These are phyloP conservation scores for Pichia cactophila DNA, from an alignment of 1,139 yeast species.

Conservation along the genomic window DNA sequence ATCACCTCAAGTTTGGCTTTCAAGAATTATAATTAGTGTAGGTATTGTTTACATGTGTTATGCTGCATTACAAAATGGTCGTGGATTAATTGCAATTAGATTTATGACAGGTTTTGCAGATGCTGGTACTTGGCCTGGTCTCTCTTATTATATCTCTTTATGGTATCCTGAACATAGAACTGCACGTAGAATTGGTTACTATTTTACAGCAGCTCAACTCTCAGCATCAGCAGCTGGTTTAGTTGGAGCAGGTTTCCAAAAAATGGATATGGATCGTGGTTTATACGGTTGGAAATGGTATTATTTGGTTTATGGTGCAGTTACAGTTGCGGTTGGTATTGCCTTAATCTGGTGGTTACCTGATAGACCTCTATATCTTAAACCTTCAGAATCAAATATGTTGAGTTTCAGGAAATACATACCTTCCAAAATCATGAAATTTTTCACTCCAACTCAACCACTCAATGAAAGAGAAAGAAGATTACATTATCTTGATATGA, in stretches of 20 bases:
- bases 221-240: conserved; percentile 83
- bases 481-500: conserved; percentile 60
- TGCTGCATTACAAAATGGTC: conserved; percentile 43
- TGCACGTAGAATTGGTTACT: conserved; percentile 77
- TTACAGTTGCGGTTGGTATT: conserved; percentile 64
- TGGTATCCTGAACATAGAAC: conserved; percentile 83
- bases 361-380: conserved; percentile 44
- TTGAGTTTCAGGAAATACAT: conserved; percentile 17
- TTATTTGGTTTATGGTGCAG: conserved; percentile 66
- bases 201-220: conserved; percentile 85
- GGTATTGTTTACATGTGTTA: conserved; percentile 75
- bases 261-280: conserved; percentile 66
- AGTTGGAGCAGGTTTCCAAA: conserved; percentile 81
- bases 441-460: conserved; percentile 38
- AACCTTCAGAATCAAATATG: conserved; percentile 5
- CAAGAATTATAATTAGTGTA: conserved; percentile 69
- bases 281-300: conserved; percentile 85
- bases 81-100: conserved; percentile 65
- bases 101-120: conserved; percentile 74
- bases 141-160: conserved; percentile 73
- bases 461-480: conserved; percentile 45
- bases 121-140: conserved; percentile 93
- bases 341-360: conserved; percentile 79
- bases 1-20: conserved; percentile 79
- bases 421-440: conserved; percentile 17